These are phyloP conservation scores for Lasiodiplodia theobromae DNA, from an alignment of 2,329 filamentous ascomycete genomes.

Conservation along the genomic window DNA sequence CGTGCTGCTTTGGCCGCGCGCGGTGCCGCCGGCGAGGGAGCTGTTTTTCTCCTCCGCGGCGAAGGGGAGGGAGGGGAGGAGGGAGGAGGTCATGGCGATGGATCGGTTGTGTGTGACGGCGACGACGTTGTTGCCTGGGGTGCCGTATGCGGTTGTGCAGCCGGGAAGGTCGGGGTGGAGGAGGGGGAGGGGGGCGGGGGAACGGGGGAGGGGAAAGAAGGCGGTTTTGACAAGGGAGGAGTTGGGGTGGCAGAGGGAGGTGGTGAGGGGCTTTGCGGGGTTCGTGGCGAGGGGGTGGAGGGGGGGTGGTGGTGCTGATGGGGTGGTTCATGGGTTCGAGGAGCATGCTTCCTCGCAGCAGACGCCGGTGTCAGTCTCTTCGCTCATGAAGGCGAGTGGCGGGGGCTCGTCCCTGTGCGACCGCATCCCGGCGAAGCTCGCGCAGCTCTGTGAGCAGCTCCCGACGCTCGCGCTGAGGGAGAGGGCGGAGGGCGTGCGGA, in stretches of 20 bases:
- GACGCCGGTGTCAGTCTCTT: no score
- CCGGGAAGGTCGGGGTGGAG: constrained; percentile 22
- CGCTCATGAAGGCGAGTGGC: no score
- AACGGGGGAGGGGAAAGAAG: not conserved
- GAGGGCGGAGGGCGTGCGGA: constrained; percentile 34
- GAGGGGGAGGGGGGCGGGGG: not conserved
- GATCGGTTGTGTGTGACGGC: constrained; percentile 36
- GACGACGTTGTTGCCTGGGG: constrained; percentile 39
- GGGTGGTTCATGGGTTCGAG: not conserved
- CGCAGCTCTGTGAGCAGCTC: constrained; percentile 36
- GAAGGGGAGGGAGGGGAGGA: not conserved
- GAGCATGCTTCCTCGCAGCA: no score
- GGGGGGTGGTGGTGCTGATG: constrained; percentile 31
- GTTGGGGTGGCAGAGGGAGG: constrained; percentile 33
- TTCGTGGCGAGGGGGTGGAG: constrained; percentile 38
- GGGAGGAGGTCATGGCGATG: no score
- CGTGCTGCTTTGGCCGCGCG: constrained; percentile 26
- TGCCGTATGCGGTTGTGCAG: constrained; percentile 33
- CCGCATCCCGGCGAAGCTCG: constrained; percentile 34
- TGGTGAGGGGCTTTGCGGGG: constrained; percentile 41
- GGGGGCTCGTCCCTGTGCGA: not conserved
- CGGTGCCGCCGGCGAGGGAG: constrained; percentile 8
- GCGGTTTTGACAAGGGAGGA: no score
- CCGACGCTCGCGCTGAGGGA: constrained; percentile 36
- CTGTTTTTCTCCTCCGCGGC: not conserved